These are phyloP conservation scores for Russula sp. DNA, from an alignment of 768 basidiomycete genomes.

Conservation along the genomic window DNA sequence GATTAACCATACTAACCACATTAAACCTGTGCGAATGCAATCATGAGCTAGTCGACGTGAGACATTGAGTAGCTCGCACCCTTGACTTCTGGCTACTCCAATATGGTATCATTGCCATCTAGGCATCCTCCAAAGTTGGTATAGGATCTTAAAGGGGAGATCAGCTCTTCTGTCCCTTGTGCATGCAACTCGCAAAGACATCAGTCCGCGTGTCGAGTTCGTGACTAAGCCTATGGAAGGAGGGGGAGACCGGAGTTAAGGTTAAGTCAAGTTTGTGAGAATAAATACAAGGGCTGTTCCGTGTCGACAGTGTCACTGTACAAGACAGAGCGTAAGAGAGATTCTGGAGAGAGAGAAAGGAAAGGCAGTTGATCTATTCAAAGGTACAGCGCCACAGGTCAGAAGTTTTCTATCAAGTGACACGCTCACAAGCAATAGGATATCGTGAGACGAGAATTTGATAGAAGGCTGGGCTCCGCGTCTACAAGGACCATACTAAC, in stretches of 20 bases:
- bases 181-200: constrained; percentile 33
- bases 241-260: constrained; percentile 35
- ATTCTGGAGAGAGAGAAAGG: constrained; percentile 33
- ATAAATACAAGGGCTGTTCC: constrained; percentile 31
- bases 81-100: constrained; percentile 57
- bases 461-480: constrained; percentile 34
- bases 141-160: constrained; percentile 73
- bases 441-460: constrained; percentile 16
- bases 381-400: background rate
- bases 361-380: constrained; percentile 38
- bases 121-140: constrained; percentile 53
- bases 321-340: too few relatives aligned
- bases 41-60: constrained; percentile 1
- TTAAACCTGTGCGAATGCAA: constrained; percentile 31
- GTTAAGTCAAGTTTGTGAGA: constrained; percentile 32
- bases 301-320: constrained; percentile 26
- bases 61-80: constrained; percentile 29
- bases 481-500: constrained; percentile 35
- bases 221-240: constrained; percentile 36
- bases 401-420: constrained; percentile 28
- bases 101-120: constrained; percentile 43
- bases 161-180: constrained; percentile 30
- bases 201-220: constrained; percentile 44
- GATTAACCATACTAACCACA: constrained; percentile 31
- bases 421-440: constrained; percentile 27